Conservation (phyloP, 2,329 filamentous ascomycete genomes). For the Dothideomycetidae sp. region DNA sequence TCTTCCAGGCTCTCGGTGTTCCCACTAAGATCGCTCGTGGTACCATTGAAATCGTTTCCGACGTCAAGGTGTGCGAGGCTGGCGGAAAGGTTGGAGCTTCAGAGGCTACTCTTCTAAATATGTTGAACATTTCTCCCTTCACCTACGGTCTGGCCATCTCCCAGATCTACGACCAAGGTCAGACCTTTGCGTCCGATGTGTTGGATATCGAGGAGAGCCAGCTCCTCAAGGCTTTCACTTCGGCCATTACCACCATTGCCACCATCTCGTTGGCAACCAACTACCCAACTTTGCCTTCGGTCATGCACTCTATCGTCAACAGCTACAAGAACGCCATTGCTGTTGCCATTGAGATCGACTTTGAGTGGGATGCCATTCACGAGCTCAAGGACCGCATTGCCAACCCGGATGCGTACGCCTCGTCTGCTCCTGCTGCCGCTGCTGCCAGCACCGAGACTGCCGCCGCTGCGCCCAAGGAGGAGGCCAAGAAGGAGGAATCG, state of each 20-base stretch:
- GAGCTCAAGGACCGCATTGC: conserved; percentile 99
- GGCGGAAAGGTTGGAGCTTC: conserved; percentile 92
- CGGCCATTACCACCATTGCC: conserved; percentile 75
- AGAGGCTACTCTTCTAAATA: conserved; percentile 96
- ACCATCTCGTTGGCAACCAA: conserved; percentile 80
- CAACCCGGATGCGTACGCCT: conserved; percentile 93
- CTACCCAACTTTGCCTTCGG: conserved; percentile 91
- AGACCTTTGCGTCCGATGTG: conserved; percentile 73
- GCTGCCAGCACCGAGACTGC: conserved; percentile 39
- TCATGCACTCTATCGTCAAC: conserved; percentile 96
- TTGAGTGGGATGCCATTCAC: conserved; percentile 89
- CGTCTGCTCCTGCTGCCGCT: conserved; percentile 58
- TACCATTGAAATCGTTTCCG: conserved; percentile 99
- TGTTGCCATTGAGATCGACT: conserved; percentile 78
- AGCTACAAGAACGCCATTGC: conserved; percentile 92
- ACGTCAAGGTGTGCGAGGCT: conserved; percentile 94
- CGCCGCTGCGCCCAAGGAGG: conserved; percentile 37
- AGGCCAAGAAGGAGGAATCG: conserved; percentile 46
- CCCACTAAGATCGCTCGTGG: conserved; percentile 99
- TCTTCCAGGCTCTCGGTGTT: conserved; percentile 99
- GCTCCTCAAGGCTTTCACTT: conserved; percentile 69
- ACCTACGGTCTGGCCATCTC: conserved; percentile 95
- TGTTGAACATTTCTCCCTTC: conserved; percentile 99
- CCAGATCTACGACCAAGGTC: conserved; percentile 96
- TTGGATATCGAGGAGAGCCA: conserved; percentile 92